Percentiles rank a stretch among this genome's conserved stretches.
Evolutionary conservation across 331 rosid genomes (phyloP).

Genomic region (Dryas integrifolia): DNA sequence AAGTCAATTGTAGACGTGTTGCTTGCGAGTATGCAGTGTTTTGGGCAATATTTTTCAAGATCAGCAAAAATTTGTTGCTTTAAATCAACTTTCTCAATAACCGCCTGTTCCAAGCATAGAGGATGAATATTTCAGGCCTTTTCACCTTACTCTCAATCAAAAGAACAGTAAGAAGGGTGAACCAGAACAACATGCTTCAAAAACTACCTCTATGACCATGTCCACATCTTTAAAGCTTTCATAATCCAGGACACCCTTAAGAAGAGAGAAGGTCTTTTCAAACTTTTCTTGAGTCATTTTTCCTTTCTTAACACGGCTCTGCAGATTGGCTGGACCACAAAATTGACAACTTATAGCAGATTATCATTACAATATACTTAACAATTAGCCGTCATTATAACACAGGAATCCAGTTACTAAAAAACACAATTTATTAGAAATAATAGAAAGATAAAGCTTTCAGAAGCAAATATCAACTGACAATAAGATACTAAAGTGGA

Average conservation of each 20-base stretch:
- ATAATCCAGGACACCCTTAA: conserved; percentile 68
- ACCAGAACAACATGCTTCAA: background rate
- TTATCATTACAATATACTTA: background rate
- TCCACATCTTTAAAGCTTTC: conserved; percentile 82
- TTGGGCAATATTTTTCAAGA: conserved; percentile 83
- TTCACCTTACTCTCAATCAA: conserved; percentile 16
- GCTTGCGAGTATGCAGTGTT: conserved; percentile 90
- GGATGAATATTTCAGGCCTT: conserved; percentile 15
- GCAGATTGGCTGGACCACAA: conserved; percentile 68
- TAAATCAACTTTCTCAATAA: conserved; percentile 77
- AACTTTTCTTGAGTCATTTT: conserved; percentile 65
- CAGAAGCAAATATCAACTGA: background rate
- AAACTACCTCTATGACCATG: conserved; percentile 87
- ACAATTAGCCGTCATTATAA: background rate
- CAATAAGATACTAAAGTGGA: background rate
- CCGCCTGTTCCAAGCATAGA: conserved; percentile 70
- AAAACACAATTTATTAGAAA: background rate
- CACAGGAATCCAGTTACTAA: background rate
- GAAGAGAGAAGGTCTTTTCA: conserved; percentile 65
- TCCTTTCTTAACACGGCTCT: conserved; percentile 83
- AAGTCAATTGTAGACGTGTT: conserved; percentile 98
- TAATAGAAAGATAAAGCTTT: background rate
- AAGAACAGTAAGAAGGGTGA: conserved; percentile 4
- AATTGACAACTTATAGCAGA: conserved; percentile 3
- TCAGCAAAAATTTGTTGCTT: conserved; percentile 92